Evolutionary conservation across 345 rosid species (phyloP), one percentile per base, ranked within the genome.

Genomic region (Triadica sebifera): DNA sequence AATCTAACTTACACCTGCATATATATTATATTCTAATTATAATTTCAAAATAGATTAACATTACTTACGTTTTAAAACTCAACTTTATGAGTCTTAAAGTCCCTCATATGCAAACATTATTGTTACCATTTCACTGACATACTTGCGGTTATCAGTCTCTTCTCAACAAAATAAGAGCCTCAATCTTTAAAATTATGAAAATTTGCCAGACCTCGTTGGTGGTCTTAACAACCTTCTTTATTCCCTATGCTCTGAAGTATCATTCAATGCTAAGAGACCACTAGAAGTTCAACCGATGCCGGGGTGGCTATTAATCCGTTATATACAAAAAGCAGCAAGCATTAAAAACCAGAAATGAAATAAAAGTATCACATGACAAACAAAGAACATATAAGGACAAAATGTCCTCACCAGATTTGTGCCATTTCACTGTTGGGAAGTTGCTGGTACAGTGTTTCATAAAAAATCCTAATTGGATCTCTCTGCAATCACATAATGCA

Each of bases 391-490:
- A 58, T 11, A 4, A 46, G 25, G 45, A 69, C 3, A 67, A 79
- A 43, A 75, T 58, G 6, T 16, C 91, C 91, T 93, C 81, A 93
- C 97, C 98, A 95, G 84, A 93, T 68, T 81, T 93, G 93, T 11
- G 99, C 96, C 98, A 95, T 93, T 79, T 91, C 94, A 46, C 99
- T 91, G 5, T 74, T 73, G 4, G 99, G 97, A 74, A 85, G 62
- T 81, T 95, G 97, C 83, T 91, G 63, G 78, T 84, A 84, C 67
- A 95, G 84, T 2, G 98, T 74, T 80, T 95, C 99, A 22, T 93
- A 90, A 77, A 93, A 95, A 74, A 95, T 87, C 88, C 98, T 88
- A 64, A 93, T 81, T 7, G 99, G 87, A 59, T 95, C 99, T 90
- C 99, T 93, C 99, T 95, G 92, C 77, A 85, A 81, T 75, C 61